Evolutionary conservation across 1,139 yeast genomes (phyloP).

Genomic region (Groenewaldozyma sp.): DNA sequence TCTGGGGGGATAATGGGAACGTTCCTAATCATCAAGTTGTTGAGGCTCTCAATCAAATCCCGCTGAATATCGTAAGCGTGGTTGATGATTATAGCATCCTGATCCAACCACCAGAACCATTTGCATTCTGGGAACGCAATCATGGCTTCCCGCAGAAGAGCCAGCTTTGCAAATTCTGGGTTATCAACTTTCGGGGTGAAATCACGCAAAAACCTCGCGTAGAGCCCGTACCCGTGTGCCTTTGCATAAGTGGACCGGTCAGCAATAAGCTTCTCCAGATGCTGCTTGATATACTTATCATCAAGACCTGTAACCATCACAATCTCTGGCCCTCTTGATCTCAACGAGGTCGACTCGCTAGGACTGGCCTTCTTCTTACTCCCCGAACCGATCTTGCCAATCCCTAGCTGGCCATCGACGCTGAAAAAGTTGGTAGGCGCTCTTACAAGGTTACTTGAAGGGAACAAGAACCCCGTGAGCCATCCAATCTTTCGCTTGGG

Average conservation of each 20-base stretch:
- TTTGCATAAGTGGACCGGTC: conserved; percentile 81
- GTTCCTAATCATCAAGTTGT: conserved; percentile 53
- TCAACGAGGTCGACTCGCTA: not conserved
- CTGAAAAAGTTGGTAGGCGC: not conserved
- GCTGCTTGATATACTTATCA: conserved; percentile 41
- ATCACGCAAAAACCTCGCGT: conserved; percentile 76
- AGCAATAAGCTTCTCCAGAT: conserved; percentile 58
- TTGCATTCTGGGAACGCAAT: conserved; percentile 79
- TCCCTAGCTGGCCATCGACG: too few relatives aligned
- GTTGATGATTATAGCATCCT: conserved; percentile 67
- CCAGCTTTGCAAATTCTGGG: conserved; percentile 48
- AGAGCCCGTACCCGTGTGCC: conserved; percentile 63
- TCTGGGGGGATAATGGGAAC: conserved; percentile 42
- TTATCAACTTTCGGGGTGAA: conserved; percentile 32
- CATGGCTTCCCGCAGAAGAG: conserved; percentile 72
- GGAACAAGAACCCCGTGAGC: not conserved
- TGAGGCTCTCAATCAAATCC: conserved; percentile 41
- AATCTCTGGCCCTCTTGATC: conserved; percentile 15
- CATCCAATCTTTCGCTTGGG: not conserved
- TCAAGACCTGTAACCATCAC: conserved; percentile 25
- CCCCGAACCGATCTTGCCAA: too few relatives aligned
- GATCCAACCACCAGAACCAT: conserved; percentile 83
- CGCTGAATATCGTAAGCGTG: conserved; percentile 43
- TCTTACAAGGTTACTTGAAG: not conserved
- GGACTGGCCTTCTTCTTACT: too few relatives aligned